A percentile compares a stretch with the other conserved stretches of the same genome.
Evolutionary conservation across 2,329 filamentous ascomycete genomes (phyloP).

Genomic region (Penicillium sp.): DNA sequence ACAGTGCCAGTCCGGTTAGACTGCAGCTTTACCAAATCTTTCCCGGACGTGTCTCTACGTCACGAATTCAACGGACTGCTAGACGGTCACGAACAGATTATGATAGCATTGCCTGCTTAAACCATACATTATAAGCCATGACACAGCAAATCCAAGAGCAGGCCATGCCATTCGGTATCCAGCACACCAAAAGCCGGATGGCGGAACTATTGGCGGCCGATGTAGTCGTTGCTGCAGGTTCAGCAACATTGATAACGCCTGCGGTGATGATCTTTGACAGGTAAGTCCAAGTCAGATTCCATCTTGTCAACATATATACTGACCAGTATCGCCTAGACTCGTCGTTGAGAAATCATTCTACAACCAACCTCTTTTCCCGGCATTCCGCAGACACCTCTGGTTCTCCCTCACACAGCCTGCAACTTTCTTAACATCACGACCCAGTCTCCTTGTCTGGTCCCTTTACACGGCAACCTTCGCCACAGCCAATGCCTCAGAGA

Average conservation of each 20-base stretch:
- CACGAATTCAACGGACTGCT: neutral
- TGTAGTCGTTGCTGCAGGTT: constrained; percentile 63
- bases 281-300: constrained; percentile 44
- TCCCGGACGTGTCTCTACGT: neutral
- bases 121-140: constrained; percentile 19
- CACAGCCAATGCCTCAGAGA: constrained; percentile 82
- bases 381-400: constrained; percentile 34
- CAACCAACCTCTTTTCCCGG: constrained; percentile 33
- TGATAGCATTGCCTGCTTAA: constrained; percentile 8
- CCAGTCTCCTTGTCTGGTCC: constrained; percentile 42
- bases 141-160: constrained; percentile 27
- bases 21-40: neutral
- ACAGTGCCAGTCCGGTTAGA: constrained; percentile 3
- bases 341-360: constrained; percentile 44
- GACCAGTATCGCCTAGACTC: constrained; percentile 30
- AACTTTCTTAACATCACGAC: constrained; percentile 41
- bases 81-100: constrained; percentile 4
- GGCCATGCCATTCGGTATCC: constrained; percentile 27
- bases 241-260: constrained; percentile 71
- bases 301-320: constrained; percentile 1
- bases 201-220: constrained; percentile 58
- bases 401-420: constrained; percentile 39
- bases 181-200: constrained; percentile 36
- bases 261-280: constrained; percentile 80
- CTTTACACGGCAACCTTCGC: constrained; percentile 84